Base-by-base conservation (phyloP, 495 filamentous ascomycete genomes). In the Peziza echinospora region DNA sequence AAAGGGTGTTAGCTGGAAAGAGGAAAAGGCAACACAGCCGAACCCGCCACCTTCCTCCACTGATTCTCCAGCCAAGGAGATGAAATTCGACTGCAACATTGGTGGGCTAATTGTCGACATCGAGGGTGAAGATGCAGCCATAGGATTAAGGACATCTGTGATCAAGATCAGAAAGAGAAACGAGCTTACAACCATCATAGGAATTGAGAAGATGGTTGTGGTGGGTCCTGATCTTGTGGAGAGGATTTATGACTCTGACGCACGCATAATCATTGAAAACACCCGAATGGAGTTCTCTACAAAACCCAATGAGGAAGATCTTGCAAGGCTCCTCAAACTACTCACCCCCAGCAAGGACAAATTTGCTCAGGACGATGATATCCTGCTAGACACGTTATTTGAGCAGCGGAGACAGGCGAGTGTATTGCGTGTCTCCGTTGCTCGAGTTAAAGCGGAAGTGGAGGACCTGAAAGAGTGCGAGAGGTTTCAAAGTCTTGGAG, bases 311-410 rank as follows among this genome's bases (percentile, higher is more conserved):
- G 76, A 87, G 44, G 67, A 69, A 23, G 91, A 99, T 56, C 64
- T 99, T 2, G 78, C 82, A 52, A 71, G 77, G 40, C 69, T 99
- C 5, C 64, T 99, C 11, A 78, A 79, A 24, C 68, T 99, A 21
- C 76, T 96, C 40, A 93, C 81, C 8, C 91, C 91, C 0, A 93
- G 85, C 1, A 86, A 83, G 50, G 75, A 89, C 60, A 85, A 83
- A 51, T 94, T 91, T 55, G 85, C 91, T 47, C 73, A 80, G 41
- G 80, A 85, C 50, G 85, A 93, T 53, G 91, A 94, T 56, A 93
- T 99, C 48, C 75, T 99, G 65, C 68, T 96, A 9, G 89, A 96
- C 49, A 93, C 81, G 0, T 69, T 99, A 2, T 64, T 96, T 21
- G 71, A 82, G n/a, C 91, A 99, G 60, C 68, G 91, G 46, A 73